Base-by-base conservation (phyloP, 139 green algal species). In the Asterochloris erici region DNA sequence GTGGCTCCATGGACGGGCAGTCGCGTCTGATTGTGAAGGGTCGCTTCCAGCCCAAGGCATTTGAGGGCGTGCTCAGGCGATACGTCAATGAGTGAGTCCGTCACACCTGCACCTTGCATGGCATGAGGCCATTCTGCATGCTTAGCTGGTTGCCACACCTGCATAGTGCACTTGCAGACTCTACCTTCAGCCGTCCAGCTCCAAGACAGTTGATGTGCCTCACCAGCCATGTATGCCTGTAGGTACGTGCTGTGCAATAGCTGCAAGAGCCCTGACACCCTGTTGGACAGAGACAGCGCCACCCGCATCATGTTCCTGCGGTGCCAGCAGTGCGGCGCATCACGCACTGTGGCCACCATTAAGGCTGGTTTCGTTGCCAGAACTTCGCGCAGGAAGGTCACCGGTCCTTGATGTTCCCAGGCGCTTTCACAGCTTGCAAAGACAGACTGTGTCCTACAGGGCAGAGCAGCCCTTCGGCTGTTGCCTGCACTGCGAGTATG, bases 191-290 rank as follows among this genome's bases (percentile, higher is more conserved):
- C 38, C 2, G 38, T 54, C 6, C 38, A 54, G 38, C 38, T 54
- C 38, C 38, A 54, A 54, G 38, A 54, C 38, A 54, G 38, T 54
- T 71, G 66, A 4, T 71, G 21, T 71, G 66, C 66, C n/a, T 63
- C 15, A 29, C 12, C 9, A 78, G 24, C 11, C 26, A 29, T 84
- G 38, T 82, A 21, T 73, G 23, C 12, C n/a, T 87, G 71, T 88
- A 97, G 94, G 89, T 99, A 99, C 85, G 97, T 99, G 69, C 90
- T 99, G 84, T 99, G 97, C 91, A 94, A 93, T 74, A 92, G 91
- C 80, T 99, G 97, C 94, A 99, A 99, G 90, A 93, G 84, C 60
- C 88, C 96, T 68, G 96, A 99, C 91, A 99, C 97, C 10, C 86
- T 98, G 86, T 84, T 99, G 87, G 95, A 98, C 83, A 90, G 92